phyloP scores from a whole-genome alignment of 495 filamentous ascomycete genomes.

The Xylaria curta region DNA sequence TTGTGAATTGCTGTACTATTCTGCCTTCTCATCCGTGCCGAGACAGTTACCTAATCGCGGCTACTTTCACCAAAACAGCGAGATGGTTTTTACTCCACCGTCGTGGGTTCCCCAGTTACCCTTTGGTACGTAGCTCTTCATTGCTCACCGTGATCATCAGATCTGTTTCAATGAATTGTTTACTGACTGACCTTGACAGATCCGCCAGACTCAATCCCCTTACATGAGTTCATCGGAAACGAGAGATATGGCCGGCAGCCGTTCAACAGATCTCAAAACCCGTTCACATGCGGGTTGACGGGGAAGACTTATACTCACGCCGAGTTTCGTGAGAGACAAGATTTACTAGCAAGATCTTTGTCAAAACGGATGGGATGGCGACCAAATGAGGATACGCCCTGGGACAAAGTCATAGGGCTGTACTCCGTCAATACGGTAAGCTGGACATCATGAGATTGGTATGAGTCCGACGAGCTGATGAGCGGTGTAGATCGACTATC shows the following conservation, averaged over 20 bases:
- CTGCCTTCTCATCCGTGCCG: background rate
- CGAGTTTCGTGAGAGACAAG: conserved; percentile 71
- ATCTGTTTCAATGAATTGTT: background rate
- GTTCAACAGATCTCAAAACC: conserved; percentile 67
- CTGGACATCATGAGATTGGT: background rate
- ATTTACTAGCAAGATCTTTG: conserved; percentile 72
- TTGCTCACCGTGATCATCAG: background rate
- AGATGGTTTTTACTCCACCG: conserved; percentile 82
- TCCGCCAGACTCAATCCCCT: conserved; percentile 75
- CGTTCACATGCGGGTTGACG: conserved; percentile 82
- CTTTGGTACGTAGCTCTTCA: conserved; percentile 47
- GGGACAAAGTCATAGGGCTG: conserved; percentile 82
- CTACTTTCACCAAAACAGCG: background rate
- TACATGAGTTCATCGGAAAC: conserved; percentile 80
- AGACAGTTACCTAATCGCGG: background rate
- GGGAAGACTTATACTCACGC: conserved; percentile 72
- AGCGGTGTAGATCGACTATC: conserved; percentile 71
- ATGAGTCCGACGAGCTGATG: background rate
- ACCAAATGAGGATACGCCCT: conserved; percentile 76
- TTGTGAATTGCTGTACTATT: background rate
- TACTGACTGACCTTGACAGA: conserved; percentile 43
- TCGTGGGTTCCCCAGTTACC: conserved; percentile 72
- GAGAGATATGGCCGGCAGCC: conserved; percentile 74
- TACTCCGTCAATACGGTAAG: conserved; percentile 84
- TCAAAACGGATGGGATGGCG: conserved; percentile 76